Evolutionary conservation across 345 rosid genomes (phyloP).

Genomic region (Eucalyptus regnans): DNA sequence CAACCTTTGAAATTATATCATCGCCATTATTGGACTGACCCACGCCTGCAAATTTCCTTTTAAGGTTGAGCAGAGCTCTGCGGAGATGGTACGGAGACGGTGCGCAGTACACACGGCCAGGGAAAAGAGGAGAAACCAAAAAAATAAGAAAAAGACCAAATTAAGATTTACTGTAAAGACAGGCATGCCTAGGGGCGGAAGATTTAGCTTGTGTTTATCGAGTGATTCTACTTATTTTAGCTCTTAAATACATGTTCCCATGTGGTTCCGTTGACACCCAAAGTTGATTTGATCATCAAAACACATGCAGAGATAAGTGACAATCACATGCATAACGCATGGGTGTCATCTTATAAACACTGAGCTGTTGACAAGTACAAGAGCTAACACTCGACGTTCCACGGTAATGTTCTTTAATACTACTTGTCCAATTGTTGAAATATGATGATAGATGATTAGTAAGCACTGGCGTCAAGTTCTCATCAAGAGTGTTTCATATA

Average conservation of each 20-base stretch:
- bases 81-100: neutral
- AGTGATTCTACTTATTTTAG: neutral
- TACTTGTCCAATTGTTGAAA: too few species aligned
- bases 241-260: neutral
- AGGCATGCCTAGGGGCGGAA: neutral
- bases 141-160: neutral
- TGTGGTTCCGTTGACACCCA: too few species aligned
- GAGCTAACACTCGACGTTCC: accelerated
- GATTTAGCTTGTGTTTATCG: neutral
- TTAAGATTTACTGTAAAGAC: neutral
- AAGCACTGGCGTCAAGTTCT: too few species aligned
- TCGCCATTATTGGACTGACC: neutral
- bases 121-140: neutral
- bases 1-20: neutral
- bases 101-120: neutral
- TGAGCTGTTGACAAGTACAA: accelerated
- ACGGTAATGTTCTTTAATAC: too few species aligned
- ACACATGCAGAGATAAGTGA: too few species aligned
- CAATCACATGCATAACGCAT: too few species aligned
- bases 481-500: too few species aligned
- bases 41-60: neutral
- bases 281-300: too few species aligned
- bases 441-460: too few species aligned
- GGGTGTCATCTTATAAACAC: too few species aligned
- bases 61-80: neutral